Evolutionary conservation across 2,329 filamentous ascomycete species (phyloP), one percentile per base, ranked within the genome.

Genomic region (Ustulina deusta): DNA sequence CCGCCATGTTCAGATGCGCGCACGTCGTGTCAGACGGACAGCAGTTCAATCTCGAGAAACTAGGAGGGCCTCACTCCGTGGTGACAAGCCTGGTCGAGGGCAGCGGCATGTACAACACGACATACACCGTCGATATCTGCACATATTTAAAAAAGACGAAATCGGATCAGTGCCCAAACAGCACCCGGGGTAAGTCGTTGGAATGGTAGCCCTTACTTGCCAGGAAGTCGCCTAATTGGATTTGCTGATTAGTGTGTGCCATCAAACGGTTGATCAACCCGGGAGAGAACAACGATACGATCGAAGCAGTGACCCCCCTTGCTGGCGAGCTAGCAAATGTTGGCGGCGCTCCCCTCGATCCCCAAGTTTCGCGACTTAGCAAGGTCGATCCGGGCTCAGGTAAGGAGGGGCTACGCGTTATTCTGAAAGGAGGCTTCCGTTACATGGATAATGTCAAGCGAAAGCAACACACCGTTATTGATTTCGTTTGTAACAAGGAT

Each of bases 101-200:
- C 22, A 85, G 83, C 17, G 83, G 83, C 17, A 82, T 87, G 32
- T 84, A 83, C 68, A 96, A 96, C 79, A 93, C 89, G 29, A 95
- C 93, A 49, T 97, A 93, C 79, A 94, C 92, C 0, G 77, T 97
- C 65, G 91, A 97, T 74, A 84, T 97, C 56, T 97, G 93, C 81
- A 81, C 83, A 60, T 84, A 87, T 6, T 81, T 97, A 71, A 87
- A 87, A 78, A 86, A 87, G 77, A 86, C 82, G 20, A 84, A 86
- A 72, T 79, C 83, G 6, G 83, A 89, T 42, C 82, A 90, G 74
- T 97, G 93, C 77, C 90, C 89, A 0, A 85, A 86, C 54, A 90
- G 89, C 46, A 90, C 92, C 2, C 85, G 90, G 83, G 87, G 91
- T 92, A 80, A 68, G 83, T 71, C 2, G 10, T 22, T 40, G 17